Evolutionary conservation across 768 basidiomycete genomes (phyloP).

Genomic region (Tricholomella constricta): DNA sequence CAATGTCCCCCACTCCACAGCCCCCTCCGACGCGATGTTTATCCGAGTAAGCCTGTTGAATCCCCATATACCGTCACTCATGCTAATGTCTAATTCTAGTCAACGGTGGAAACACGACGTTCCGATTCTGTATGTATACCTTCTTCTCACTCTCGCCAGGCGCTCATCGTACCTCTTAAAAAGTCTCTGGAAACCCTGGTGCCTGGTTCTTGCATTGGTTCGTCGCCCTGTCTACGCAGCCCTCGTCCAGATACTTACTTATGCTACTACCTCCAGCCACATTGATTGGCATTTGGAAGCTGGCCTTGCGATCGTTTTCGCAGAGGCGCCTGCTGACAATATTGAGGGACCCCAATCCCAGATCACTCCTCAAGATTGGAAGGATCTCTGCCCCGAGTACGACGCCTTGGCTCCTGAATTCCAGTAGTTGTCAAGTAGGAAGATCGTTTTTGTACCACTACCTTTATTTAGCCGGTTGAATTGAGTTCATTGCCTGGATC

Average conservation of each 20-base stretch:
- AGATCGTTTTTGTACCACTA: too few species aligned
- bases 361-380: conserved; percentile 33
- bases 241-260: background rate
- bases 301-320: conserved; percentile 37
- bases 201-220: conserved; percentile 55
- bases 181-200: conserved; percentile 55
- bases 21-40: conserved; percentile 28
- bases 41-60: conserved; percentile 18
- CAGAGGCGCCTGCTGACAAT: conserved; percentile 29
- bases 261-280: conserved; percentile 22
- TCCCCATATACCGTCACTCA: too few species aligned
- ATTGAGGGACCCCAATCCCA: conserved; percentile 30
- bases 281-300: conserved; percentile 40
- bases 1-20: conserved; percentile 1
- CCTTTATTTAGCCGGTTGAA: too few species aligned
- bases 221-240: background rate
- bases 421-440: conserved; percentile 28
- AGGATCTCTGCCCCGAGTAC: conserved; percentile 29
- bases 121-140: conserved; percentile 32
- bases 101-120: conserved; percentile 37
- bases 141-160: background rate
- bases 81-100: too few species aligned
- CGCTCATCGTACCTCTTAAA: background rate
- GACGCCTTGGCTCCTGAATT: conserved; percentile 26
- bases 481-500: too few species aligned